Evolutionary conservation across 2,329 filamentous ascomycete species (phyloP).

Genomic region (Fusarium abutilonis): DNA sequence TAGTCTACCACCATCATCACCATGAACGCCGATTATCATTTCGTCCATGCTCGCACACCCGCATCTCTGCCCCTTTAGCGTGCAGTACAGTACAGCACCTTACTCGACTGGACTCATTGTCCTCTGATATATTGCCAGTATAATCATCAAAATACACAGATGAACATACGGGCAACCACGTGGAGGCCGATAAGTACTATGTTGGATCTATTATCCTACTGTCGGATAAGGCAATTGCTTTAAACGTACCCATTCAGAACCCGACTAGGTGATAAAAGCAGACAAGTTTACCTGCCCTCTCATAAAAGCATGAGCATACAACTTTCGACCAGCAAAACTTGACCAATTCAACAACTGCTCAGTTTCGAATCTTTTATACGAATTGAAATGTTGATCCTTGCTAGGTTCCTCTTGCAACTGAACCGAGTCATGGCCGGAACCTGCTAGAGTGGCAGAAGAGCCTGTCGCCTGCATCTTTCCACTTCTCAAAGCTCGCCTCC

Average conservation of each 20-base stretch:
- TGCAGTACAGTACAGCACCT: too few relatives aligned
- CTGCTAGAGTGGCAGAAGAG: constrained; percentile 35
- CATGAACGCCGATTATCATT: constrained; percentile 8
- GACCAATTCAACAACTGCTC: constrained; percentile 4
- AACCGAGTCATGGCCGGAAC: constrained; percentile 12
- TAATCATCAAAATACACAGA: not conserved
- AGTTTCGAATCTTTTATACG: constrained; percentile 10
- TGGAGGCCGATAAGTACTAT: too few relatives aligned
- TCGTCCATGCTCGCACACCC: constrained; percentile 3
- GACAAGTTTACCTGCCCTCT: not conserved
- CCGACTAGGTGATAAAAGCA: too few relatives aligned
- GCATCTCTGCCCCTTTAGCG: not conserved
- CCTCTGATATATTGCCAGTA: not conserved
- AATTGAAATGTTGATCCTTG: not conserved
- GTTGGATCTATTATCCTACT: too few relatives aligned
- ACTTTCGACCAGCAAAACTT: not conserved
- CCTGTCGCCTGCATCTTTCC: constrained; percentile 41
- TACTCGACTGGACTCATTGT: not conserved
- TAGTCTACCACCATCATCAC: constrained; percentile 18
- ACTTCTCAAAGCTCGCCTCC: constrained; percentile 36
- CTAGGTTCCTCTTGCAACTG: not conserved
- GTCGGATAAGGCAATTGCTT: not conserved
- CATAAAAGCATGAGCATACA: not conserved
- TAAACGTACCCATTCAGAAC: not conserved
- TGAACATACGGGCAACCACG: not conserved